phyloP scores from a whole-genome alignment of 1,139 yeast genomes.

The Torulaspora globosa region DNA sequence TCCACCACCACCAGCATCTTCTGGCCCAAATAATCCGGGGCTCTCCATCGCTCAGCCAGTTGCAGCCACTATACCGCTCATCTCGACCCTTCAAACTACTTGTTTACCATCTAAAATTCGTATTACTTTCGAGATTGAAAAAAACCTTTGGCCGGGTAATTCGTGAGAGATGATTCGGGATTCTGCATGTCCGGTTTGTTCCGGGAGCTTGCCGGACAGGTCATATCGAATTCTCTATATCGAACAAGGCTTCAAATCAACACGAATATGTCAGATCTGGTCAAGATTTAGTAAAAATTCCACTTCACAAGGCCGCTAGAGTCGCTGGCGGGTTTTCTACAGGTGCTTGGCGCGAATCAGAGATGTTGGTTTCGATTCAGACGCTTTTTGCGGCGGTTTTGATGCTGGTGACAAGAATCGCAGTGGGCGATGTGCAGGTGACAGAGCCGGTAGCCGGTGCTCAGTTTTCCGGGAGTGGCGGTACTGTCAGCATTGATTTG shows the following conservation, averaged over 20 bases:
- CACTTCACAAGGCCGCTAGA: not conserved
- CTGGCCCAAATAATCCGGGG: conserved; percentile 3
- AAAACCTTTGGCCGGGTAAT: not conserved
- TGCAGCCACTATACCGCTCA: not conserved
- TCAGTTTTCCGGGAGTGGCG: conserved; percentile 49
- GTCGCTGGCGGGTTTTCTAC: not conserved
- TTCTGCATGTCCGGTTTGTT: not conserved
- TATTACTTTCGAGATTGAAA: not conserved
- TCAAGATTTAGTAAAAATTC: not conserved
- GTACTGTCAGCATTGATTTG: conserved; percentile 46
- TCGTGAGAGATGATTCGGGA: not conserved
- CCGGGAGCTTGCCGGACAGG: not conserved
- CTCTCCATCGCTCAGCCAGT: conserved; percentile 6
- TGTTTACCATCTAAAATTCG: not conserved
- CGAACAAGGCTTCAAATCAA: conserved; percentile 2
- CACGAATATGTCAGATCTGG: not conserved
- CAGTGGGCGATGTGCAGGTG: conserved; percentile 49
- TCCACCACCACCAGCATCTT: conserved; percentile 1
- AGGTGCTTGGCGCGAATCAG: not conserved
- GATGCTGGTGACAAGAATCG: conserved; percentile 7
- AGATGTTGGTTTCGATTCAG: conserved; percentile 1
- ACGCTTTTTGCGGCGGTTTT: conserved; percentile 4
- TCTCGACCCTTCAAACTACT: not conserved
- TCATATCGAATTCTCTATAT: not conserved
- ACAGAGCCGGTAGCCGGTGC: conserved; percentile 49